Evolutionary conservation across 371 early-diverging fungal species (phyloP), one percentile per base, ranked within the genome.

Genomic region (Rhizopus arrhizus): DNA sequence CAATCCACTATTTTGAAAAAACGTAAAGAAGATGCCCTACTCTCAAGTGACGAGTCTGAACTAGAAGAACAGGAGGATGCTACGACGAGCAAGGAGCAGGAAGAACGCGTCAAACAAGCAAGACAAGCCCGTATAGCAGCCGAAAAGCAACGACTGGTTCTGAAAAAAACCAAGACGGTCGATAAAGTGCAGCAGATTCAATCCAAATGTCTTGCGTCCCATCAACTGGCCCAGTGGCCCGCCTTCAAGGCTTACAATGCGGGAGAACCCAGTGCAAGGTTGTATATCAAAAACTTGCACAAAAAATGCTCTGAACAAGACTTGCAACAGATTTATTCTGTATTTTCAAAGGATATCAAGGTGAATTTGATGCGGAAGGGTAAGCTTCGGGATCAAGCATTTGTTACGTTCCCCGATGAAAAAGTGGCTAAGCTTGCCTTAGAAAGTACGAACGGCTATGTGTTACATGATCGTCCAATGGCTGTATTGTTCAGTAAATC

Each of bases 11-110:
- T 72, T 12, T 67, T 70, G 66, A 58, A 59, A 43, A 58, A 55
- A 38, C 52, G 78, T 50, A 79, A 75, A 43, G 64, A 61, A 9
- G 80, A 81, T 53, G 70, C 61, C 6, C 54, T 82, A 31, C 53
- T 85, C 9, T 73, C 84, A 5, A 79, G 77, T 28, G 85, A 84
- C 64, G 85, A 85, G 63, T 85, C 85, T 7, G 85, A 85, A 52
- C 29, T 85, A n/a, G 52, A 63, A 11, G 78, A 75, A 7, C 70
- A 80, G 6, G 52, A 66, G n/a, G n/a, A 41, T 22, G 34, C 28
- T 4, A 55, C 41, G 22, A 22, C 22, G 4, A 43, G 28, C 31
- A 51, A 61, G 22, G 54, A 55, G 5, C 65, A 66, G 41, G 68
- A 76, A 34, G 58, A 70, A 55, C 28, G 60, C 52, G 62, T 67